Evolutionary conservation across 306 rosid genomes (phyloP).

Genomic region (Quercus alba): DNA sequence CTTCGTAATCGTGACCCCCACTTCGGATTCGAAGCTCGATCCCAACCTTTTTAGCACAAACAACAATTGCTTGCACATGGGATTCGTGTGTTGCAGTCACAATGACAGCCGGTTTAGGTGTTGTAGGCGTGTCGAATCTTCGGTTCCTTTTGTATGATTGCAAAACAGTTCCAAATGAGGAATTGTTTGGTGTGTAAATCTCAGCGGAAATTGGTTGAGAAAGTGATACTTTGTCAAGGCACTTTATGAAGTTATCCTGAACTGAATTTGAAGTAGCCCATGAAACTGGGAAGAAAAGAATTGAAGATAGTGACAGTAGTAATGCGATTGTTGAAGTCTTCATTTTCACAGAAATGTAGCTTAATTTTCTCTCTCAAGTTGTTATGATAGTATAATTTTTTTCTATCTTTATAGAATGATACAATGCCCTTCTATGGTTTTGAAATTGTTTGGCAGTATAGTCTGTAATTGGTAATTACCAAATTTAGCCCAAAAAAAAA

Average conservation of each 20-base stretch:
- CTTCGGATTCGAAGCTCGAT: constrained; percentile 61
- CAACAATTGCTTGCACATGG: constrained; percentile 61
- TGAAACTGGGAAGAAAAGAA: constrained; percentile 33
- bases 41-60: constrained; percentile 53
- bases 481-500: too few species aligned
- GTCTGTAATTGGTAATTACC: too few species aligned
- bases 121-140: constrained; percentile 42
- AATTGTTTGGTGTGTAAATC: constrained; percentile 30
- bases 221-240: constrained; percentile 27
- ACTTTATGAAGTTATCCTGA: constrained; percentile 39
- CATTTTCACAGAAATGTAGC: too few species aligned
- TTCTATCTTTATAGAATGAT: too few species aligned
- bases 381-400: too few species aligned
- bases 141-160: constrained; percentile 51
- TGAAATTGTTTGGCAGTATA: too few species aligned
- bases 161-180: constrained; percentile 35
- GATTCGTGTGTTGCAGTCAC: constrained; percentile 58
- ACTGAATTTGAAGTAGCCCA: constrained; percentile 30
- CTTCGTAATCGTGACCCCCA: constrained; percentile 88
- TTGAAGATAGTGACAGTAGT: too few species aligned
- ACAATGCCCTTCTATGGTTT: too few species aligned
- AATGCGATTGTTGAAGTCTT: too few species aligned
- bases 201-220: constrained; percentile 29
- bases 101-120: constrained; percentile 63
- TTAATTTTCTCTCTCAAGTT: too few species aligned